A percentile compares a stretch with the other conserved stretches of the same genome.
These are phyloP conservation scores for Saccharomyces eubayanus DNA, from an alignment of 805 yeast genomes.

Conservation along the genomic window DNA sequence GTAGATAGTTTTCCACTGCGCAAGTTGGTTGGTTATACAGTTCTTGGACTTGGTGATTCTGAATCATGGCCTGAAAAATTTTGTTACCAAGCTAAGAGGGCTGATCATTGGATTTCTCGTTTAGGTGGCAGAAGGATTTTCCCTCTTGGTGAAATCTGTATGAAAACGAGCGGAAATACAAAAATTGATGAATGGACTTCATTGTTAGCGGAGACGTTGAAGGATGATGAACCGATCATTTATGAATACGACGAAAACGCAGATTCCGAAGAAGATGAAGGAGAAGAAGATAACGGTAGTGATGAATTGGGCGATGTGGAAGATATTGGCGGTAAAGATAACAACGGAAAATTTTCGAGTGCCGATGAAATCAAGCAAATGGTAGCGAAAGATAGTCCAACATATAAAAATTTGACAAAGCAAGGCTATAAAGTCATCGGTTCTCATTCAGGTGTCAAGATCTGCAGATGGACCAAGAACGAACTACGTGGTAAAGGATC, in stretches of 20 bases:
- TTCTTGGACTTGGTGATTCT: conserved; percentile 78
- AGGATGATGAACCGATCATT: conserved; percentile 64
- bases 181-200: conserved; percentile 61
- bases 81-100: conserved; percentile 74
- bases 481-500: conserved; percentile 92
- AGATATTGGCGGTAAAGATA: conserved; percentile 58
- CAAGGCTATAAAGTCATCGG: conserved; percentile 93
- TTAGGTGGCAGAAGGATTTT: conserved; percentile 80
- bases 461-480: conserved; percentile 93
- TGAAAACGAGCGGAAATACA: conserved; percentile 56
- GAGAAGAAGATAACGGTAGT: conserved; percentile 31
- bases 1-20: conserved; percentile 74
- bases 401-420: conserved; percentile 77
- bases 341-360: conserved; percentile 5
- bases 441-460: conserved; percentile 89
- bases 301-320: conserved; percentile 66
- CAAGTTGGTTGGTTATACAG: conserved; percentile 67
- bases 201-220: conserved; percentile 49
- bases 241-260: conserved; percentile 52
- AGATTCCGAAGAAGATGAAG: conserved; percentile 40
- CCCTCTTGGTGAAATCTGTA: conserved; percentile 78
- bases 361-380: conserved; percentile 52
- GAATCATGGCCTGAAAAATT: conserved; percentile 80
- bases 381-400: conserved; percentile 87
- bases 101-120: conserved; percentile 69